Evolutionary conservation across 495 filamentous ascomycete genomes (phyloP).

Genomic region (Saxispiralis lemnorum): DNA sequence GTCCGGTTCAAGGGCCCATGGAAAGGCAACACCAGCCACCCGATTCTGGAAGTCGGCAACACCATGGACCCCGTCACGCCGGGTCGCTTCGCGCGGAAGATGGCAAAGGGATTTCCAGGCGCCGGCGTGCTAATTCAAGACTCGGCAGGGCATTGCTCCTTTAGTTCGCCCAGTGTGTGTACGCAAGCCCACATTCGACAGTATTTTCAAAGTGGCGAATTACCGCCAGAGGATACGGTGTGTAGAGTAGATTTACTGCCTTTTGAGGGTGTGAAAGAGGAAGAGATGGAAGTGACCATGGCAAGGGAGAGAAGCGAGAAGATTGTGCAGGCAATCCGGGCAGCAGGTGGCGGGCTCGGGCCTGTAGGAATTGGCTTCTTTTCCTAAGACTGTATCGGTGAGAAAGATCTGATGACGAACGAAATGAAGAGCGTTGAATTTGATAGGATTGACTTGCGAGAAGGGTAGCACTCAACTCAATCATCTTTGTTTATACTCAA

Average conservation of each 20-base stretch:
- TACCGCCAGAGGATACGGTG: slow-evolving; percentile 18
- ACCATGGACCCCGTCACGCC: slow-evolving; percentile 41
- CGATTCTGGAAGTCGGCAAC: slow-evolving; percentile 38
- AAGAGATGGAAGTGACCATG: not conserved
- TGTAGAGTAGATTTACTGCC: slow-evolving; percentile 13
- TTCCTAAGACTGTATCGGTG: too few relatives aligned
- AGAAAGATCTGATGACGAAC: too few relatives aligned
- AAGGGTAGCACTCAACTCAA: too few relatives aligned
- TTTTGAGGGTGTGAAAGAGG: slow-evolving; percentile 2
- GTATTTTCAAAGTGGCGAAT: slow-evolving; percentile 21
- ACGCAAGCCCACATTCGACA: slow-evolving; percentile 13
- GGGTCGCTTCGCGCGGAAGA: slow-evolving; percentile 31
- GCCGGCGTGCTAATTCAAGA: slow-evolving; percentile 39
- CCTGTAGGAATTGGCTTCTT: too few relatives aligned
- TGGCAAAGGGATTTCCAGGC: slow-evolving; percentile 33
- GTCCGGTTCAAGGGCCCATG: slow-evolving; percentile 37
- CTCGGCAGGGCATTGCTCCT: slow-evolving; percentile 28
- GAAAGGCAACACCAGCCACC: slow-evolving; percentile 31
- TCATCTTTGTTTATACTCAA: too few relatives aligned
- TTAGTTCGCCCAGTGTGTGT: slow-evolving; percentile 16
- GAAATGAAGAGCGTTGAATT: too few relatives aligned
- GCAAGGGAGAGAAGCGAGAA: not conserved
- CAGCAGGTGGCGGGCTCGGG: slow-evolving; percentile 1
- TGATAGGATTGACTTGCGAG: too few relatives aligned
- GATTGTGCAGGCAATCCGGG: slow-evolving; percentile 2